Base-by-base conservation (phyloP, 2,329 filamentous ascomycete genomes). In the Myotisia sp. region DNA sequence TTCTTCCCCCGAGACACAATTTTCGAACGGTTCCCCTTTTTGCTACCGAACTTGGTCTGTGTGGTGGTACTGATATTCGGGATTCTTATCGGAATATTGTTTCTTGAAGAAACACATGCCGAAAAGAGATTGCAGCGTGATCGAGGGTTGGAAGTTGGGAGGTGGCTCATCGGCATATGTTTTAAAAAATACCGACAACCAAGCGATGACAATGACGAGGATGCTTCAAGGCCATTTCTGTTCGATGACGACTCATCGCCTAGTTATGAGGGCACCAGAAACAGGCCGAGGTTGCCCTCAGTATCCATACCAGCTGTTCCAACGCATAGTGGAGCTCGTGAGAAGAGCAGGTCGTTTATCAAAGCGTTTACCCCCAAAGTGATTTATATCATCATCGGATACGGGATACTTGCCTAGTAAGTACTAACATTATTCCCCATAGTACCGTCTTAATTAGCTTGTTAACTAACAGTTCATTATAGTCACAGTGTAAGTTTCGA, bases 401-500 rank as follows among this genome's bases (percentile, higher is more conserved):
- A 92, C 53, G 87, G 86, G 28, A 84, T 95, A 47, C 66, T 95
- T 39, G 87, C 87, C 43, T 94, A 92, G 85, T 93, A 70, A 73
- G 84, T 77, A 36, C 20, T 16, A 18, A 16, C 29, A 29, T 37
- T 40, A 22, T 36, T 34, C 31, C 14, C 34, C 27, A 18, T 2
- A 6, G 14, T 6, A 26, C 27, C 5, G n/a, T 20, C 37, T 42
- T 16, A 44, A 46, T 21, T 43, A 37, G 40, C 59, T 19, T 22
- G 26, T 50, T 57, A 42, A 52, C 49, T 30, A 28, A 8, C 20
- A 18, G n/a, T 16, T 23, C 20, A 41, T n/a, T n/a, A 26, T 49
- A 93, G 86, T 62, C 87, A 95, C 61, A 94, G 87, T 8, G 94
- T 98, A 59, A 92, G 86, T 0, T 90, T 92, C 47, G 90, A 98